Conservation (phyloP, 2,329 filamentous ascomycete species). For the Diaporthe nobilis region DNA sequence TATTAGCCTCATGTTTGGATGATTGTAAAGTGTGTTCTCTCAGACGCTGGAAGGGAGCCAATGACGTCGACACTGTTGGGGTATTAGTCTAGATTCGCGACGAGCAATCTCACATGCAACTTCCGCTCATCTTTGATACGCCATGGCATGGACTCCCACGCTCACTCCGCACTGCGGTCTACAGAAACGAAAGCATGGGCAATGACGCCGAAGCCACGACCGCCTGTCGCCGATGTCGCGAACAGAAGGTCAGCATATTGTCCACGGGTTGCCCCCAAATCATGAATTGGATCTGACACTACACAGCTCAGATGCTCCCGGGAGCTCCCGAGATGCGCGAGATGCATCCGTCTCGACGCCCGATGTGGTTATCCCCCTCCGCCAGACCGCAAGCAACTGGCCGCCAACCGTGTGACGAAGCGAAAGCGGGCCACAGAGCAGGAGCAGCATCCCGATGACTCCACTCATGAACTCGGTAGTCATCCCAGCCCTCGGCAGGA, state of each 20-base stretch:
- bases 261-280: neutral
- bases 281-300: neutral
- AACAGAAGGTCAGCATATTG: neutral
- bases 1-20: no score
- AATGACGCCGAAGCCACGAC: neutral
- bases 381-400: neutral
- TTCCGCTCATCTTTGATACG: neutral
- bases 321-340: neutral
- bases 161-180: neutral
- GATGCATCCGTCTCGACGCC: neutral
- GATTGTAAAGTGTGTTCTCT: neutral
- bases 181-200: neutral
- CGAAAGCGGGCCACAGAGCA: neutral
- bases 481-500: neutral
- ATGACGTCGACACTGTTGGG: neutral
- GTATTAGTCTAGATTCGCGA: neutral
- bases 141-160: neutral
- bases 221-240: neutral
- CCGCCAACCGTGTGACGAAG: neutral
- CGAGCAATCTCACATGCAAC: neutral
- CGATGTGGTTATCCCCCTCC: neutral
- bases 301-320: neutral
- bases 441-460: neutral
- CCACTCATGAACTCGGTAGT: neutral
- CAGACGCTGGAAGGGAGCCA: neutral